Base-by-base conservation (phyloP, 2,329 filamentous ascomycete genomes). In the Botrytis elliptica region DNA sequence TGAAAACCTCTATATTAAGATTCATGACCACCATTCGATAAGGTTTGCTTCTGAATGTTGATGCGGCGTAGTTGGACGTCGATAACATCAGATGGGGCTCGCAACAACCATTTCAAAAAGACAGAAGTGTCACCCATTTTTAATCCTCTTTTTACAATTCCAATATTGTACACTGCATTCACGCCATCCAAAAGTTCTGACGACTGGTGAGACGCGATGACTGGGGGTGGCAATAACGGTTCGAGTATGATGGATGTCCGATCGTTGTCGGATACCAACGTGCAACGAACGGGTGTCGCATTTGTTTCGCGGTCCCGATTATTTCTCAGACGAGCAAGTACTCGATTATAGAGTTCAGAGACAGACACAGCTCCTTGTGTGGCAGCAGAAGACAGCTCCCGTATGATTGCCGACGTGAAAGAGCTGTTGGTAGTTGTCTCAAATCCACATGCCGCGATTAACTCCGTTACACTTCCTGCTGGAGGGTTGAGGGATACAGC, bases 381-480 rank as follows among this genome's bases (percentile, higher is more conserved):
- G 33, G 36, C 67, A 25, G 52, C 67, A 18, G 29, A 59, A 22
- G 49, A 42, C 0, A 59, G 4, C 7, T 69, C n/a, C 3, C 14
- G 25, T 33, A 0, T 25, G 8, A 59, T 6, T 20, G 2, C 52
- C 20, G 22, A 44, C 4, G 18, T 68, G 33, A 33, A 62, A 22
- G 68, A 49, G 22, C 29, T 29, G 29, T 29, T 29, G 20, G 67
- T 40, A 14, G 2, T 36, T 12, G 49, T 33, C 1, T 59, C 8
- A 33, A 60, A 70, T 59, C 67, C 67, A 42, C 67, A 60, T 42
- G 67, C 52, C 20, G 64, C 29, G 36, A 52, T 38, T 18, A 67
- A 49, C 33, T 67, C 64, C 1, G 64, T 52, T 1, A 67, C 64
- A 52, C 64, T 52, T 38, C 64, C 42, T 38, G 29, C 33, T 18